These are phyloP conservation scores for Populus tomentosa DNA, from an alignment of 441 rosid species.

Conservation along the genomic window DNA sequence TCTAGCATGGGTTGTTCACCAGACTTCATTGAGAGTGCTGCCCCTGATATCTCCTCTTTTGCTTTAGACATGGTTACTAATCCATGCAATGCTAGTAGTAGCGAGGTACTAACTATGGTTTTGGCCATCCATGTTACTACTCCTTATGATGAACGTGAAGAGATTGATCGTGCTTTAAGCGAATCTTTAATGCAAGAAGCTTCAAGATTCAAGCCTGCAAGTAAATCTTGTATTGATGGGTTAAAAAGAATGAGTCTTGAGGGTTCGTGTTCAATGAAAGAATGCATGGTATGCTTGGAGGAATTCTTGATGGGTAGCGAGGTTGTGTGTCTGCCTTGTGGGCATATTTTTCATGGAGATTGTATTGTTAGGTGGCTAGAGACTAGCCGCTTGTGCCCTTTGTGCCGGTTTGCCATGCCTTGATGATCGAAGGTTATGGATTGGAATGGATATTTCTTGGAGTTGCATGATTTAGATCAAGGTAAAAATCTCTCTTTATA, in stretches of 20 bases:
- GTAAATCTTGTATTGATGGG: conserved; percentile 8
- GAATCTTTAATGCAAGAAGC: neutral
- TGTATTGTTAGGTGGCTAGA: conserved; percentile 22
- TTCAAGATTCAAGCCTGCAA: conserved; percentile 15
- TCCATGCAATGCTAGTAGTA: neutral
- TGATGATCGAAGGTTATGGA: neutral
- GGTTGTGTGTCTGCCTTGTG: conserved; percentile 17
- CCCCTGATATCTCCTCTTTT: conserved; percentile 10
- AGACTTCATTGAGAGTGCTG: conserved; percentile 4
- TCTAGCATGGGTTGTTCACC: conserved; percentile 4
- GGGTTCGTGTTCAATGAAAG: neutral
- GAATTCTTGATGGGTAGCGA: conserved; percentile 7
- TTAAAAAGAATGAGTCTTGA: conserved; percentile 14
- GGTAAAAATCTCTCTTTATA: neutral
- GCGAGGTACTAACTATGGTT: neutral
- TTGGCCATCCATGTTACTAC: conserved; percentile 3
- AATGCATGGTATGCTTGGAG: conserved; percentile 19
- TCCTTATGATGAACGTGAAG: conserved; percentile 12
- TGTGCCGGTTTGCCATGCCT: conserved; percentile 19
- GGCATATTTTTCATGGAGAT: conserved; percentile 18
- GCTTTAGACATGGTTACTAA: conserved; percentile 2
- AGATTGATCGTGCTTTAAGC: conserved; percentile 1
- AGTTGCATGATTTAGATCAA: neutral
- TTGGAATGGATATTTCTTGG: neutral
- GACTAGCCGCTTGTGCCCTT: conserved; percentile 21